A percentile compares a stretch with the other conserved stretches of the same genome.
Evolutionary conservation across 129 eudicot genomes (phyloP).

Genomic region (Scalesia atractyloides): DNA sequence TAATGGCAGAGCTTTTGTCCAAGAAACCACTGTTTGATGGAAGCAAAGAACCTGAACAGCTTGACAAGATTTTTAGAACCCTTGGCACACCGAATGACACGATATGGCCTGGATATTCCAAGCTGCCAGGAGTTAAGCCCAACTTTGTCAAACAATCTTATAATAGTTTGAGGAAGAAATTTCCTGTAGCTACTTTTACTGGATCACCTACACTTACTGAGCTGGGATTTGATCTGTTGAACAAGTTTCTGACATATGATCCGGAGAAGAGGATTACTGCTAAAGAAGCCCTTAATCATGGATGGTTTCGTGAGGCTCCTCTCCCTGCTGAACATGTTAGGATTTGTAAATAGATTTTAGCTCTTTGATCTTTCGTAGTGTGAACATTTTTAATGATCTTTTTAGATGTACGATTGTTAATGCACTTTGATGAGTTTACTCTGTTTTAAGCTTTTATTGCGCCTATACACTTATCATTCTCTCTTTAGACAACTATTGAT

Average conservation of each 20-base stretch:
- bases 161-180: slow-evolving; percentile 57
- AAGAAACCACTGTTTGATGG: slow-evolving; percentile 71
- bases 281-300: slow-evolving; percentile 68
- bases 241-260: slow-evolving; percentile 62
- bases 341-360: slow-evolving; percentile 31
- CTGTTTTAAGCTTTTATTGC: background rate
- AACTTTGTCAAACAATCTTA: slow-evolving; percentile 56
- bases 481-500: background rate
- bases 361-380: background rate
- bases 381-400: background rate
- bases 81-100: slow-evolving; percentile 81
- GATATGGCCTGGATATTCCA: slow-evolving; percentile 70
- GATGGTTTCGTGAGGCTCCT: slow-evolving; percentile 76
- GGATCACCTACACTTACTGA: slow-evolving; percentile 73
- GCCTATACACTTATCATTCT: background rate
- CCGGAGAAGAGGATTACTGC: slow-evolving; percentile 81
- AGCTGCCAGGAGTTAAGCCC: slow-evolving; percentile 61
- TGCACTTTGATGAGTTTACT: background rate
- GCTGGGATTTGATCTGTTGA: slow-evolving; percentile 80
- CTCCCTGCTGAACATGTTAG: slow-evolving; percentile 50
- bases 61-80: slow-evolving; percentile 63
- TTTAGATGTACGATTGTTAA: background rate
- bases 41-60: slow-evolving; percentile 55
- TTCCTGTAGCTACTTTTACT: slow-evolving; percentile 63
- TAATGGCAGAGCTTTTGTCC: slow-evolving; percentile 76